phyloP scores from a whole-genome alignment of 768 basidiomycete species.

The Sutorius australiensis region DNA sequence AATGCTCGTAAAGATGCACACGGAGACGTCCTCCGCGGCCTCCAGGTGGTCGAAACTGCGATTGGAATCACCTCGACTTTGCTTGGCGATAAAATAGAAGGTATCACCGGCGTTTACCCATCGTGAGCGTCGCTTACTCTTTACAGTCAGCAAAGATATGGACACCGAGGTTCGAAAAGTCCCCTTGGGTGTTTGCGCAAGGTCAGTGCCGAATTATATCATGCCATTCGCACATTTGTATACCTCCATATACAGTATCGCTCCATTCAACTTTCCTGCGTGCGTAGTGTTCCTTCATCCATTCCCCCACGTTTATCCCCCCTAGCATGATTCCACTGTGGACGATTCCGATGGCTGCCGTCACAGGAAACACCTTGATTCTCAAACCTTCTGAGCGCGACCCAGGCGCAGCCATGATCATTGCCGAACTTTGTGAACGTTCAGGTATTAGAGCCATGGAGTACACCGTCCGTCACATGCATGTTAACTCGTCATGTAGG shows the following conservation, averaged over 20 bases:
- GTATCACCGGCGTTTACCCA: slow-evolving; percentile 36
- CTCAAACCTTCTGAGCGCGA: slow-evolving; percentile 96
- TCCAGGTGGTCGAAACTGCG: slow-evolving; percentile 85
- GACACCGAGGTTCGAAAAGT: slow-evolving; percentile 84
- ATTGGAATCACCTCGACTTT: slow-evolving; percentile 77
- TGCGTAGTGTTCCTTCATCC: slow-evolving; percentile 33
- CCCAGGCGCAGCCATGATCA: slow-evolving; percentile 96
- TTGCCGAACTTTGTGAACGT: slow-evolving; percentile 88
- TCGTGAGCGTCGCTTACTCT: slow-evolving; percentile 14
- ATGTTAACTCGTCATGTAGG: slow-evolving; percentile 37
- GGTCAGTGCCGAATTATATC: slow-evolving; percentile 29
- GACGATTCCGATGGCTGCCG: slow-evolving; percentile 87
- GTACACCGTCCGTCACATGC: background rate
- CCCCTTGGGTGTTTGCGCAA: slow-evolving; percentile 85
- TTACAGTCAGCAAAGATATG: slow-evolving; percentile 88
- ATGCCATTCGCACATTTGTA: background rate
- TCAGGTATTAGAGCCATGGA: slow-evolving; percentile 46
- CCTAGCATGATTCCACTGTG: slow-evolving; percentile 92
- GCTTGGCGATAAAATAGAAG: slow-evolving; percentile 91
- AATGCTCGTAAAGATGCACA: slow-evolving; percentile 65
- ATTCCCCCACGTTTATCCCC: background rate
- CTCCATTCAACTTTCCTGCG: slow-evolving; percentile 92
- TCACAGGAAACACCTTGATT: slow-evolving; percentile 90
- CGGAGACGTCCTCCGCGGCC: slow-evolving; percentile 88
- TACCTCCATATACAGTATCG: slow-evolving; percentile 43